phyloP scores from a whole-genome alignment of 108 stramenopile genomes.

The Ochromonas danica region DNA sequence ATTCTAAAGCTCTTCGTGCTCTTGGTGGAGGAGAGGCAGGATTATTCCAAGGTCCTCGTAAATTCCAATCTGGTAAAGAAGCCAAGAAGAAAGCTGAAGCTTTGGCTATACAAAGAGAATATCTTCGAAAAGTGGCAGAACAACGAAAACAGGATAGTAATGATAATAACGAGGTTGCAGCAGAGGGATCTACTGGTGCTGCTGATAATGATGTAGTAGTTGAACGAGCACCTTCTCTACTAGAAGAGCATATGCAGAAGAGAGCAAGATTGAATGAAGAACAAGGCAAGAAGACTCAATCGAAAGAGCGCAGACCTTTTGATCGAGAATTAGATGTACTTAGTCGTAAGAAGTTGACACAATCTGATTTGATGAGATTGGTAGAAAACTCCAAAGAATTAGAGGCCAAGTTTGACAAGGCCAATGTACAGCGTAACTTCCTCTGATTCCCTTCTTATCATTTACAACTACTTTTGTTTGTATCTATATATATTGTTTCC shows the following conservation, averaged over 20 bases:
- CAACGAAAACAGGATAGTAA: neutral
- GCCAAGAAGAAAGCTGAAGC: constrained; percentile 5
- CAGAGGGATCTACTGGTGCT: neutral
- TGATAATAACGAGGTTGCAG: neutral
- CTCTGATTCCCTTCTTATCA: too few species aligned
- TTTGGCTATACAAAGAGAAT: neutral
- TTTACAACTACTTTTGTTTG: too few species aligned
- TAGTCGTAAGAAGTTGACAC: neutral
- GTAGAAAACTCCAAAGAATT: neutral
- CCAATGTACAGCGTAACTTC: neutral
- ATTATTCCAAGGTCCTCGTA: neutral
- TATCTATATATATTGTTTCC: too few species aligned
- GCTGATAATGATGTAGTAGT: too few species aligned
- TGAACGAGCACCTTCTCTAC: neutral
- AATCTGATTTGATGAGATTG: neutral
- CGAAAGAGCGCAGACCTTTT: neutral
- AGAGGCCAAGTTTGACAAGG: neutral
- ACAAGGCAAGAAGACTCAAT: neutral
- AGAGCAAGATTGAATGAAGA: neutral
- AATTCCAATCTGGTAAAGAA: neutral
- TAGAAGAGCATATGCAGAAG: neutral
- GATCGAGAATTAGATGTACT: neutral
- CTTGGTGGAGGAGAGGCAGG: neutral
- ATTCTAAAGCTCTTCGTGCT: neutral
- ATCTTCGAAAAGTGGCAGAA: neutral